Percentiles rank a stretch among this genome's conserved stretches.
Evolutionary conservation across 495 filamentous ascomycete genomes (phyloP).

Genomic region (Jackrogersella minutella): DNA sequence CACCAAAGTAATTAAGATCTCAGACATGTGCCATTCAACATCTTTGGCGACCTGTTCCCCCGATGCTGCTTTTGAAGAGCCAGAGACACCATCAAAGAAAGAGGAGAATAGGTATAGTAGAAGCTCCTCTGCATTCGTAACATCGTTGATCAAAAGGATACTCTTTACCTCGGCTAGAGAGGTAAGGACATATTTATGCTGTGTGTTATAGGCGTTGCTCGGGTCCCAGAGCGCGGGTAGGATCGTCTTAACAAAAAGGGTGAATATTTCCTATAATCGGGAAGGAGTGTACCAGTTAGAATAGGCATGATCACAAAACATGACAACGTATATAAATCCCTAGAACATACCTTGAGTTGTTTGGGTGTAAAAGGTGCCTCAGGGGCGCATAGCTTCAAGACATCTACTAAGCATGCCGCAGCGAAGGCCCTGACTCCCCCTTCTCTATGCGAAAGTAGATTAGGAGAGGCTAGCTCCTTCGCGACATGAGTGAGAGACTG

Average conservation of each 20-base stretch:
- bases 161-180: conserved; percentile 94
- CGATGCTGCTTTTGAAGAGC: conserved; percentile 72
- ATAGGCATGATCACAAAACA: conserved; percentile 10
- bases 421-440: conserved; percentile 89
- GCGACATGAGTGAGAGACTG: conserved; percentile 84
- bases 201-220: conserved; percentile 87
- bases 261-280: conserved; percentile 82
- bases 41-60: conserved; percentile 87
- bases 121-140: conserved; percentile 78
- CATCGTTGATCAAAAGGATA: conserved; percentile 90
- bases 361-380: conserved; percentile 91
- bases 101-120: conserved; percentile 80
- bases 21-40: conserved; percentile 90
- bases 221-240: conserved; percentile 88
- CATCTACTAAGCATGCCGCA: conserved; percentile 90
- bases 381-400: conserved; percentile 91
- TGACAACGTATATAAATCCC: neutral
- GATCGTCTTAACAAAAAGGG: conserved; percentile 80
- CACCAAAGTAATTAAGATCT: conserved; percentile 81
- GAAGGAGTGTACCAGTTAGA: conserved; percentile 7
- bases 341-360: conserved; percentile 79
- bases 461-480: conserved; percentile 84
- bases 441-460: conserved; percentile 89
- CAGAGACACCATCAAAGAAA: conserved; percentile 93
- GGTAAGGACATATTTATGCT: conserved; percentile 87